Percentiles rank a stretch among this genome's conserved stretches.
Conservation (phyloP, 257 asterid species). For the Nicotiana tomentosiformis region DNA sequence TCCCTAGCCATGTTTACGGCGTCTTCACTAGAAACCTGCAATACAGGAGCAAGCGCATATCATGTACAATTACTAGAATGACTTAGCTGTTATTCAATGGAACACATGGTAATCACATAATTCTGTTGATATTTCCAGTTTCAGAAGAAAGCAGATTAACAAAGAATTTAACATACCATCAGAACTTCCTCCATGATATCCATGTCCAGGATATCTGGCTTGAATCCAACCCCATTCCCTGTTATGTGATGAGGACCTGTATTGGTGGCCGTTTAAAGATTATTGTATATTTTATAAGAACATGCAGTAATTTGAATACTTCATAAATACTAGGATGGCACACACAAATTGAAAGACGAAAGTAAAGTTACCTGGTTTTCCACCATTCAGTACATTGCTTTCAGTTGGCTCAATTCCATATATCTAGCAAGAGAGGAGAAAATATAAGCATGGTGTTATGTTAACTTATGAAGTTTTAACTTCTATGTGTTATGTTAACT, state of each 20-base stretch:
- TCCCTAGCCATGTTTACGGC: conserved; percentile 86
- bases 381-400: conserved; percentile 86
- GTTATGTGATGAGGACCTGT: conserved; percentile 97
- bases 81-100: neutral
- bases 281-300: neutral
- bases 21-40: conserved; percentile 92
- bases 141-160: neutral
- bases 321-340: neutral
- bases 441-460: neutral
- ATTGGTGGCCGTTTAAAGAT: neutral
- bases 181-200: conserved; percentile 98
- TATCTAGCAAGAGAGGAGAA: conserved; percentile 34
- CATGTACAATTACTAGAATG: neutral
- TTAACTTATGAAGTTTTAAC: neutral
- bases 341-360: neutral
- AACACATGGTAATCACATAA: neutral
- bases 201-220: conserved; percentile 93
- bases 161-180: conserved; percentile 41
- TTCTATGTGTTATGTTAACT: neutral
- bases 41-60: neutral
- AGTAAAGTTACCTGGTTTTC: conserved; percentile 67
- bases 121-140: neutral
- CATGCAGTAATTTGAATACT: neutral
- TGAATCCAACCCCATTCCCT: conserved; percentile 99
- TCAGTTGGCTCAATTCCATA: conserved; percentile 93